Percentiles rank a stretch among this genome's conserved stretches.
phyloP scores from a whole-genome alignment of 2,329 filamentous ascomycete genomes.

The Fragosphaeria purpurea region DNA sequence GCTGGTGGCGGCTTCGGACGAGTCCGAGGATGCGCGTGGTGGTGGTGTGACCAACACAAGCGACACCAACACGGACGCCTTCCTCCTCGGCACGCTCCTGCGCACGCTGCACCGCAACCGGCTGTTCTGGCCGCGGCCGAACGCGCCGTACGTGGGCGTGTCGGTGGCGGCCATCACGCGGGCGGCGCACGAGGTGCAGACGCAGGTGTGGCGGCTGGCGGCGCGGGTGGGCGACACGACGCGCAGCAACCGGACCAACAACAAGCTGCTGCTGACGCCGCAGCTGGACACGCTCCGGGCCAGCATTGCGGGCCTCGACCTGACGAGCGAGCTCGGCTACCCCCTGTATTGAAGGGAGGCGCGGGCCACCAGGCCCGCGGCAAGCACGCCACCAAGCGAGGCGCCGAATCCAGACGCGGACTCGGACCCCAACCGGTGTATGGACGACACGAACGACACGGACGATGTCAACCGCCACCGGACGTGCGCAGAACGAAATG shows the following conservation, averaged over 20 bases:
- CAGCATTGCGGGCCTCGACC: conserved; percentile 17
- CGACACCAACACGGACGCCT: conserved; percentile 16
- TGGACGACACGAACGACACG: neutral
- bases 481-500: too few species aligned
- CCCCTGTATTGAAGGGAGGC: conserved; percentile 13
- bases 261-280: conserved; percentile 11
- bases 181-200: conserved; percentile 16
- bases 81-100: conserved; percentile 20
- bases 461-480: too few species aligned
- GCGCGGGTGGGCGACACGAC: conserved; percentile 6
- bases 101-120: conserved; percentile 18
- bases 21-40: neutral
- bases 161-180: conserved; percentile 17
- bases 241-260: conserved; percentile 7
- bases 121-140: conserved; percentile 19
- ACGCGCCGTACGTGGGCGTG: conserved; percentile 16
- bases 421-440: too few species aligned
- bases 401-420: neutral
- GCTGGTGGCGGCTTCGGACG: conserved; percentile 7
- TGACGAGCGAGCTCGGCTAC: conserved; percentile 21
- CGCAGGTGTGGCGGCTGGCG: conserved; percentile 12
- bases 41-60: conserved; percentile 12
- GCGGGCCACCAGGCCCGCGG: neutral
- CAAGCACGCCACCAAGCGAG: neutral
- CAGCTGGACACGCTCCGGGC: conserved; percentile 12